phyloP scores from a whole-genome alignment of 352 stramenopile genomes.

The Globisporangium apiculatum region DNA sequence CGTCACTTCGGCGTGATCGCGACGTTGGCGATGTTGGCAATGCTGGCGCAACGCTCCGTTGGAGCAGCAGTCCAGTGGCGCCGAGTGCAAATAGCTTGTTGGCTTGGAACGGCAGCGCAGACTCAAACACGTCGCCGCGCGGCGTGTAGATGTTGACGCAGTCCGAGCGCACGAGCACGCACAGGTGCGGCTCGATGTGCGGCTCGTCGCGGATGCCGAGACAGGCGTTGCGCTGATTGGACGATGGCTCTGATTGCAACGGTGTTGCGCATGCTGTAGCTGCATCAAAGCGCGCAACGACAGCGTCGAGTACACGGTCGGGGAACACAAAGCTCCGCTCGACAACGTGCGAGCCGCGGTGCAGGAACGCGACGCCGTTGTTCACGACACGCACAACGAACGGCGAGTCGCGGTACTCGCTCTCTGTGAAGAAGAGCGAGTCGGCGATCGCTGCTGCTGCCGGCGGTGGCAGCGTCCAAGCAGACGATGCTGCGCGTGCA shows the following conservation, averaged over 20 bases:
- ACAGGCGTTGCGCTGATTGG: too few species aligned
- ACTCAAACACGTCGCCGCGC: conserved; percentile 60
- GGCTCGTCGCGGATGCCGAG: too few species aligned
- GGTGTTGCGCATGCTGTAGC: neutral
- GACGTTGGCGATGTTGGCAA: conserved; percentile 15
- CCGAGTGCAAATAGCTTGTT: conserved; percentile 45
- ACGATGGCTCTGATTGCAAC: neutral
- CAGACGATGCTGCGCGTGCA: neutral
- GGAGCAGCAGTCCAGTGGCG: conserved; percentile 40
- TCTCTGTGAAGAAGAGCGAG: conserved; percentile 27
- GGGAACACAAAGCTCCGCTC: conserved; percentile 60
- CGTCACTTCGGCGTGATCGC: neutral
- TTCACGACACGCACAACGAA: conserved; percentile 34
- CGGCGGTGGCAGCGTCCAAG: neutral
- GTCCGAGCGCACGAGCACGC: conserved; percentile 59
- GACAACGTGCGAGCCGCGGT: conserved; percentile 42
- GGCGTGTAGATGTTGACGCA: conserved; percentile 62
- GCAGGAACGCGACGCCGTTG: conserved; percentile 46
- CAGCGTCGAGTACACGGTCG: conserved; percentile 44
- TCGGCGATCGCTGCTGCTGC: neutral
- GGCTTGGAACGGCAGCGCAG: conserved; percentile 66
- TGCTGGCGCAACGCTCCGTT: conserved; percentile 33
- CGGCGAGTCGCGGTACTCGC: conserved; percentile 19
- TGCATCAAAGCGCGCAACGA: conserved; percentile 35
- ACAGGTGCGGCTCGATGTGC: conserved; percentile 26